Conservation (phyloP, 225 moss, liverwort and hornwort genomes). For the Sphagnum tenellum region DNA sequence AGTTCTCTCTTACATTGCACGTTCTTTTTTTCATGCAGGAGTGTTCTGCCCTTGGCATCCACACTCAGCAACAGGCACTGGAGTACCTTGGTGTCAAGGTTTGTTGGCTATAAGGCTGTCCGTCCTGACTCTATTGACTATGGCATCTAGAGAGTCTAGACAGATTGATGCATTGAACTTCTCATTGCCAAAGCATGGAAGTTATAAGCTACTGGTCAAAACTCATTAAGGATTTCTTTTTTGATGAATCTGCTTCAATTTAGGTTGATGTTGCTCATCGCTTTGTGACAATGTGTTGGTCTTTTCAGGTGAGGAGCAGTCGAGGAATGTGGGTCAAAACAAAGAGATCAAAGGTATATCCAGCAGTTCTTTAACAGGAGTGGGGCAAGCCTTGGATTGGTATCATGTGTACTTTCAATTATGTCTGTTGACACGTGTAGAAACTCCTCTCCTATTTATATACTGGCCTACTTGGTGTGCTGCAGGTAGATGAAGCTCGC, state of each 20-base stretch:
- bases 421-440: too few relatives aligned
- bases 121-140: not conserved
- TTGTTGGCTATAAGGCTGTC: not conserved
- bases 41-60: slow-evolving; percentile 68
- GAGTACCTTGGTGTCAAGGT: slow-evolving; percentile 96
- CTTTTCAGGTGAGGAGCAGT: slow-evolving; percentile 68
- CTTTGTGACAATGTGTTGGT: not conserved
- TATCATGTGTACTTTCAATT: too few relatives aligned
- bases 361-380: too few relatives aligned
- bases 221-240: too few relatives aligned
- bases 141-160: not conserved
- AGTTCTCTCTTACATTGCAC: too few relatives aligned
- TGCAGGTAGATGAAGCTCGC: slow-evolving; percentile 95
- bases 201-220: too few relatives aligned
- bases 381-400: too few relatives aligned
- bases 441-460: too few relatives aligned
- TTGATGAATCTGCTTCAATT: too few relatives aligned
- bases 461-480: not conserved
- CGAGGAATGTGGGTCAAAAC: slow-evolving; percentile 96
- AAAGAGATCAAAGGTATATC: slow-evolving; percentile 86
- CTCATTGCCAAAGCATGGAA: too few relatives aligned
- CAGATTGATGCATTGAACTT: too few relatives aligned
- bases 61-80: slow-evolving; percentile 88
- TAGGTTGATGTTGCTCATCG: too few relatives aligned
- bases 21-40: slow-evolving; percentile 33